A percentile compares a stretch with the other conserved stretches of the same genome.
Conservation (phyloP, 352 stramenopile species). For the Globisporangium polare region DNA sequence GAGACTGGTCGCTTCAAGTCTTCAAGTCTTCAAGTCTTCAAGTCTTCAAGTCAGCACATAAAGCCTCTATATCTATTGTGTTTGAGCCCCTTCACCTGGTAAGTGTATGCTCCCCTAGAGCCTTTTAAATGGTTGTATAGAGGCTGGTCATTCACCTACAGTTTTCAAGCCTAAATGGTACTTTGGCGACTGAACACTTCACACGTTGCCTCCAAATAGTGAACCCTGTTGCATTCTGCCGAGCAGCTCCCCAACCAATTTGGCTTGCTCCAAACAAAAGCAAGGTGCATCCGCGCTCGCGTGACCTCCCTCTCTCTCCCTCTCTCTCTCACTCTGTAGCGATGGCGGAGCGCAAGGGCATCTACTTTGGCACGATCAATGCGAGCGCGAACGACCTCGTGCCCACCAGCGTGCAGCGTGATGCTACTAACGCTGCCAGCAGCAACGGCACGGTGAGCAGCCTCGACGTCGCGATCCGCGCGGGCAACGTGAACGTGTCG, state of each 20-base stretch:
- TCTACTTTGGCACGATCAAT: slow-evolving; percentile 79
- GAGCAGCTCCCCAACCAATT: background rate
- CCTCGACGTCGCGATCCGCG: slow-evolving; percentile 69
- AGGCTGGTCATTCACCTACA: background rate
- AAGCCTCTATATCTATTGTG: background rate
- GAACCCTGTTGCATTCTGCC: background rate
- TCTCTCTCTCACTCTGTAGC: background rate
- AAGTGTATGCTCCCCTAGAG: no score
- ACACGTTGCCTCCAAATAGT: background rate
- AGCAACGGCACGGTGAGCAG: slow-evolving; percentile 18
- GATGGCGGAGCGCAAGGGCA: slow-evolving; percentile 74
- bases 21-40: background rate
- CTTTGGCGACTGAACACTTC: background rate
- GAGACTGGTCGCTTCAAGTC: background rate
- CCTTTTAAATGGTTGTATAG: no score
- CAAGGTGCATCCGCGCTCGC: no score
- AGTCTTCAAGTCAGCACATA: background rate
- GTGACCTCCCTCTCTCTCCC: background rate
- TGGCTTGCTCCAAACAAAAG: background rate
- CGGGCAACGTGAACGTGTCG: slow-evolving; percentile 78
- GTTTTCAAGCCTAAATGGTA: background rate
- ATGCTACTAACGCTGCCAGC: background rate
- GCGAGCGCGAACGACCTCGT: slow-evolving; percentile 29
- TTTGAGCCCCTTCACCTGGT: no score
- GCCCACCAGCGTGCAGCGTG: slow-evolving; percentile 36